Conservation (phyloP, 2,329 filamentous ascomycete genomes). For the Trichoderma atrobrunneum region DNA sequence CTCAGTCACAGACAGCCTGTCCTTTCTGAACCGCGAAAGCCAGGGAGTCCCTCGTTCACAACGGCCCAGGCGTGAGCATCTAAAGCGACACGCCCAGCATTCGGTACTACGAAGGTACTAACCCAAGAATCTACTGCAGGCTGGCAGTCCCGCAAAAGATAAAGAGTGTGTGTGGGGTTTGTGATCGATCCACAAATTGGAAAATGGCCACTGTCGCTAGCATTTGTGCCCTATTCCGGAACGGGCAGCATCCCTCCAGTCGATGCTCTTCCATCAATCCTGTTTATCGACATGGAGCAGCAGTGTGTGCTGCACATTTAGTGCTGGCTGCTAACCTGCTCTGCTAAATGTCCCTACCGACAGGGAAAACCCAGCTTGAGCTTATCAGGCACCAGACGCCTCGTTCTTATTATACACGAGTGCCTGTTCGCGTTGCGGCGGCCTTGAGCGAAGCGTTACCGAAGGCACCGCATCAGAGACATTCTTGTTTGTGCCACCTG, state of each 20-base stretch:
- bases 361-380: background rate
- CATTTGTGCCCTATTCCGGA: background rate
- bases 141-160: conserved; percentile 8
- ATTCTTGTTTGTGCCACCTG: background rate
- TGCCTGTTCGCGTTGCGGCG: background rate
- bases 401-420: background rate
- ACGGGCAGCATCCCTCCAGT: background rate
- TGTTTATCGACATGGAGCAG: background rate
- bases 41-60: background rate
- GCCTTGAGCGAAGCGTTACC: background rate
- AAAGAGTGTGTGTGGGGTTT: conserved; percentile 4
- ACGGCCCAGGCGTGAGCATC: background rate
- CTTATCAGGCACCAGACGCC: background rate
- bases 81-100: background rate
- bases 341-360: background rate
- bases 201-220: background rate
- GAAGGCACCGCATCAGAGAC: background rate
- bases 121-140: background rate
- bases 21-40: background rate
- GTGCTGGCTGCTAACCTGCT: background rate
- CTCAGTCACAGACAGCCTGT: background rate
- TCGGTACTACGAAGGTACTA: background rate
- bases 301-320: background rate
- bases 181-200: conserved; percentile 3
- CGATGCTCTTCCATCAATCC: background rate